Percentiles rank a stretch among this genome's conserved stretches.
phyloP scores from a whole-genome alignment of 2,329 filamentous ascomycete genomes.

The Hymenoscyphus fraxineus region DNA sequence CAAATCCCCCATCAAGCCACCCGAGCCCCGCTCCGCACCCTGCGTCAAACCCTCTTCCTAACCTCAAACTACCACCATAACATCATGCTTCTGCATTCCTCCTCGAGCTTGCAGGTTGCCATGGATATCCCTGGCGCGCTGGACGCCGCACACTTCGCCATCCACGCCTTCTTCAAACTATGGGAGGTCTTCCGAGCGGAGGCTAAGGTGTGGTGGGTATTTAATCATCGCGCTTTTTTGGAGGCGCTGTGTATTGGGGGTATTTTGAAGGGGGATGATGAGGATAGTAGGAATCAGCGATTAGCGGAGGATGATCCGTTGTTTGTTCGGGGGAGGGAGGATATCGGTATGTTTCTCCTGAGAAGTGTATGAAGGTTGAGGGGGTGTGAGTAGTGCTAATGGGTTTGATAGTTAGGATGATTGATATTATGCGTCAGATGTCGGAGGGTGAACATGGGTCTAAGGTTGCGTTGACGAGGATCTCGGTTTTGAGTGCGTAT shows the following conservation, averaged over 20 bases:
- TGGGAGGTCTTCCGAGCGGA: constrained; percentile 66
- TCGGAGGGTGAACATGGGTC: constrained; percentile 52
- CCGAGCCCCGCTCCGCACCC: constrained; percentile 46
- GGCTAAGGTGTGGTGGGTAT: constrained; percentile 79
- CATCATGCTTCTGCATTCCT: constrained; percentile 73
- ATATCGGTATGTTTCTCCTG: constrained; percentile 52
- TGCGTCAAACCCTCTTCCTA: constrained; percentile 72
- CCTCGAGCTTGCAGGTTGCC: constrained; percentile 59
- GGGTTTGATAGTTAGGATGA: constrained; percentile 50
- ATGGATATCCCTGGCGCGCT: constrained; percentile 66
- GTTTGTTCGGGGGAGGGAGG: constrained; percentile 55
- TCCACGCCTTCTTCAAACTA: constrained; percentile 70
- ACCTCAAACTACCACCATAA: constrained; percentile 83
- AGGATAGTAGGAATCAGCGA: not conserved
- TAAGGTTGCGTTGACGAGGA: constrained; percentile 56
- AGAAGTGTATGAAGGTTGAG: not conserved
- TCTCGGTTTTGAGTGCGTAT: constrained; percentile 54
- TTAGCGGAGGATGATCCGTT: constrained; percentile 49
- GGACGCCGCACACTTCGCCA: constrained; percentile 72
- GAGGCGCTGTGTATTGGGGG: constrained; percentile 68
- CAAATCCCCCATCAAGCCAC: constrained; percentile 51
- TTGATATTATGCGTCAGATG: constrained; percentile 60
- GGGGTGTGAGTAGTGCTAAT: not conserved
- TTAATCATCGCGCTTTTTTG: constrained; percentile 75
- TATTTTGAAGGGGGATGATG: constrained; percentile 49